Percentiles rank a stretch among this genome's conserved stretches.
Conservation (phyloP, 2,329 filamentous ascomycete genomes). For the Diaporthe sp. region DNA sequence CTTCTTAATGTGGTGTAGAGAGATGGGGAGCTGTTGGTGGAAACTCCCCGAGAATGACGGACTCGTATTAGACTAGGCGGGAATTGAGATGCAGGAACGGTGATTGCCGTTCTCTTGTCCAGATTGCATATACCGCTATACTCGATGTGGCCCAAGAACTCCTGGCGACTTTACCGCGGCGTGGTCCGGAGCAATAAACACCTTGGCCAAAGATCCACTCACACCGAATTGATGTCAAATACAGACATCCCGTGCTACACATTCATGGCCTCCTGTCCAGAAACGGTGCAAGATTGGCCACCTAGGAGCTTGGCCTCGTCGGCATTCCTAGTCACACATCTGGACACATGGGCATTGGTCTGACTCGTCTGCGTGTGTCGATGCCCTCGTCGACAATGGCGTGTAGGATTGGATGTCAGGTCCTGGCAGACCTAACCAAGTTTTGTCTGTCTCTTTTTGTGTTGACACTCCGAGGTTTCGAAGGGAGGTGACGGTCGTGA, state of each 20-base stretch:
- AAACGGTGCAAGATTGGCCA: neutral
- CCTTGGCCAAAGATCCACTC: neutral
- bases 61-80: neutral
- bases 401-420: conserved; percentile 10
- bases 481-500: neutral
- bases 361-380: neutral
- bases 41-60: neutral
- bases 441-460: neutral
- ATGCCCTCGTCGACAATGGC: neutral
- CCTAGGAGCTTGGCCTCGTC: neutral
- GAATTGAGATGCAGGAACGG: conserved; percentile 1
- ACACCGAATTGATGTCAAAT: conserved; percentile 2
- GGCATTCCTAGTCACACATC: neutral
- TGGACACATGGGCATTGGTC: neutral
- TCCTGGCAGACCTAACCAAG: neutral
- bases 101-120: neutral
- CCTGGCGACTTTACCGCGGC: neutral
- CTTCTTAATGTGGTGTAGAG: neutral
- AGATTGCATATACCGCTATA: neutral
- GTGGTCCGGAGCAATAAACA: neutral
- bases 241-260: neutral
- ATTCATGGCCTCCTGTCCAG: neutral
- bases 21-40: neutral
- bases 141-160: neutral
- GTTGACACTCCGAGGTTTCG: neutral